phyloP scores from a whole-genome alignment of 2,329 filamentous ascomycete species.

The Huntiella bhutanensis region DNA sequence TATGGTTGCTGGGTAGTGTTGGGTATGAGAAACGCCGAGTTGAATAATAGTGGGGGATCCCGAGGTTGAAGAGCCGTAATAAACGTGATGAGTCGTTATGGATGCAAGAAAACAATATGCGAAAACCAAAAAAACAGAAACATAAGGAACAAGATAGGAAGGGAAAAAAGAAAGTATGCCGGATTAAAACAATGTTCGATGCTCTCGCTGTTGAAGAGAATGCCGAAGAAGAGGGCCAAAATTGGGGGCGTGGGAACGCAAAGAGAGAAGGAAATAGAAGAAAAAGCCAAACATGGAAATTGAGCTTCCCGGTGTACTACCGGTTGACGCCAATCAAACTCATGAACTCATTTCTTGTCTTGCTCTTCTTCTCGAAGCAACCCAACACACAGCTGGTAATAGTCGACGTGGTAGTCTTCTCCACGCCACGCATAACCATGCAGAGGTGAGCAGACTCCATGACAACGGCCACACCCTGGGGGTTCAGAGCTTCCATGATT shows the following conservation, averaged over 20 bases:
- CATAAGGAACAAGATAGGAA: background rate
- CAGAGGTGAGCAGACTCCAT: constrained; percentile 95
- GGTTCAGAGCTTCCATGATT: constrained; percentile 79
- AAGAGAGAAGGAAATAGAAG: constrained; percentile 1
- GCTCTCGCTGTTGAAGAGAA: constrained; percentile 13
- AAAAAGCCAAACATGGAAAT: background rate
- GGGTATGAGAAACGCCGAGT: constrained; percentile 2
- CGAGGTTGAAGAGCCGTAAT: constrained; percentile 4
- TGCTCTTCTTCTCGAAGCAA: constrained; percentile 78
- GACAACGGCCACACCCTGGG: constrained; percentile 87
- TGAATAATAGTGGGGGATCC: constrained; percentile 1
- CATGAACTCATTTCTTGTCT: constrained; percentile 90
- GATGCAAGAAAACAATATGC: background rate
- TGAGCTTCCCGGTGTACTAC: constrained; percentile 1
- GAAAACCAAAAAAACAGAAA: background rate
- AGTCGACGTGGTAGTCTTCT: constrained; percentile 72
- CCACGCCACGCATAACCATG: constrained; percentile 98
- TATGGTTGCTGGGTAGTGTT: background rate
- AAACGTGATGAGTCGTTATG: constrained; percentile 1
- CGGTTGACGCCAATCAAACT: constrained; percentile 51
- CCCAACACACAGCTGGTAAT: constrained; percentile 97
- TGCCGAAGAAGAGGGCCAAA: constrained; percentile 8
- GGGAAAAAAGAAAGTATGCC: constrained; percentile 3
- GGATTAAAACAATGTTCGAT: constrained; percentile 10
- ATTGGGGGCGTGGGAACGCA: constrained; percentile 1